Percentiles rank a stretch among this genome's conserved stretches.
Conservation (phyloP, 306 rosid species). For the Spatholobus suberectus region DNA sequence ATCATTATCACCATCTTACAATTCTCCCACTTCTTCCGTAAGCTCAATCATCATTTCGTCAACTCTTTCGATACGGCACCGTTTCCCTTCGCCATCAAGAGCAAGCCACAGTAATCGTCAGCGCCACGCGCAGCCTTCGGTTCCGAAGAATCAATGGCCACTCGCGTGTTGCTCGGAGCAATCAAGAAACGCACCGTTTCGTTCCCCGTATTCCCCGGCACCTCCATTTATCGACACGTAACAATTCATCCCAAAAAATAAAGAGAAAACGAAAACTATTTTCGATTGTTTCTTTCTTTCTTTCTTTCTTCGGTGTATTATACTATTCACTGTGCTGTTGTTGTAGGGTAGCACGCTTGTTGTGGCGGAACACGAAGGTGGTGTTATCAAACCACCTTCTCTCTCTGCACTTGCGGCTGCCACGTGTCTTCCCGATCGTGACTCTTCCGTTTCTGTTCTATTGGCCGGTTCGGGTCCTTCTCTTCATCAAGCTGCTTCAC, state of each 20-base stretch:
- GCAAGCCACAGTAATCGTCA: background rate
- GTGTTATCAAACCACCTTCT: slow-evolving; percentile 68
- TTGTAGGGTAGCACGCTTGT: slow-evolving; percentile 84
- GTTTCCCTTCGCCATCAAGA: background rate
- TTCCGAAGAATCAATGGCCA: slow-evolving; percentile 56
- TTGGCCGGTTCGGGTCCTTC: slow-evolving; percentile 89
- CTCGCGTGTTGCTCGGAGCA: slow-evolving; percentile 52
- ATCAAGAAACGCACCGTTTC: slow-evolving; percentile 53
- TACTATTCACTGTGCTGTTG: background rate
- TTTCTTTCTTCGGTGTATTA: background rate
- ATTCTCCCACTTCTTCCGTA: background rate
- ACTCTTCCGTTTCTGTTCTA: slow-evolving; percentile 68
- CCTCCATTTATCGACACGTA: slow-evolving; percentile 63
- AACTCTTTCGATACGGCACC: background rate
- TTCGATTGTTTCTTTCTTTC: background rate
- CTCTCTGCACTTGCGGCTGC: slow-evolving; percentile 83
- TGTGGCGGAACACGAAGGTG: slow-evolving; percentile 82
- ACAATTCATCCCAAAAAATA: background rate
- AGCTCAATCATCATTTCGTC: background rate
- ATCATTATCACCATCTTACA: background rate
- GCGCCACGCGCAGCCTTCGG: background rate
- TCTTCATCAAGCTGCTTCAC: slow-evolving; percentile 76
- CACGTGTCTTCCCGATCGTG: slow-evolving; percentile 54
- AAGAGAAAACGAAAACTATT: background rate
- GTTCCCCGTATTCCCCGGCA: slow-evolving; percentile 38